Evolutionary conservation across 129 eudicot species (phyloP).

Genomic region (Tagetes erecta): DNA sequence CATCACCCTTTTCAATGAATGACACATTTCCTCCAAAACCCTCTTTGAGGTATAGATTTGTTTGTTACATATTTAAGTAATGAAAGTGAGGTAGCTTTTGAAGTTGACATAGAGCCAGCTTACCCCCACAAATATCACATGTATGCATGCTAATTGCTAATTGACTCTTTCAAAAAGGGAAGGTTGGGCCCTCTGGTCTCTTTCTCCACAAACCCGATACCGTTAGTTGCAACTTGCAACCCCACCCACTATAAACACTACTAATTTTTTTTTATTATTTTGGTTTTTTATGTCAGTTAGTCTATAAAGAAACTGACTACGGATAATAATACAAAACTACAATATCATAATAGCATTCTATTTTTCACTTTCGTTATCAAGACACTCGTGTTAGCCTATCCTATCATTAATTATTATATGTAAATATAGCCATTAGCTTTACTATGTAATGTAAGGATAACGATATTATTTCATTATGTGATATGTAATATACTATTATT

Average conservation of each 20-base stretch:
- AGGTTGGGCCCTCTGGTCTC: neutral
- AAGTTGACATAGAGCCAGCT: slow-evolving; percentile 7
- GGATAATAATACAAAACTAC: no score
- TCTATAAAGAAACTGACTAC: no score
- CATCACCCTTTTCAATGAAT: no score
- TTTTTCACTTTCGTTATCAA: no score
- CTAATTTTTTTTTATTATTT: neutral
- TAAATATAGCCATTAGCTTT: no score
- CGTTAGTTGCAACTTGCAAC: neutral
- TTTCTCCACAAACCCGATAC: neutral
- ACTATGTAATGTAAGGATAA: no score
- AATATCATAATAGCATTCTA: no score
- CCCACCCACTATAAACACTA: slow-evolving; percentile 4
- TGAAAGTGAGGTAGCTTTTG: neutral
- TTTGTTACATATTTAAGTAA: neutral
- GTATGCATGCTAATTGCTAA: neutral
- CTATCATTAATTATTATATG: no score
- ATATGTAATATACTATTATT: no score
- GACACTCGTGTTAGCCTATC: no score
- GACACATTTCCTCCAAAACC: no score
- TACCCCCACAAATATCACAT: slow-evolving; percentile 7
- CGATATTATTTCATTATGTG: no score
- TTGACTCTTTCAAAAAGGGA: neutral
- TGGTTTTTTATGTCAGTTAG: neutral
- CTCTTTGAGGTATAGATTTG: neutral